Conservation (phyloP, 2,329 filamentous ascomycete species). For the Aureobasidium sp. region DNA sequence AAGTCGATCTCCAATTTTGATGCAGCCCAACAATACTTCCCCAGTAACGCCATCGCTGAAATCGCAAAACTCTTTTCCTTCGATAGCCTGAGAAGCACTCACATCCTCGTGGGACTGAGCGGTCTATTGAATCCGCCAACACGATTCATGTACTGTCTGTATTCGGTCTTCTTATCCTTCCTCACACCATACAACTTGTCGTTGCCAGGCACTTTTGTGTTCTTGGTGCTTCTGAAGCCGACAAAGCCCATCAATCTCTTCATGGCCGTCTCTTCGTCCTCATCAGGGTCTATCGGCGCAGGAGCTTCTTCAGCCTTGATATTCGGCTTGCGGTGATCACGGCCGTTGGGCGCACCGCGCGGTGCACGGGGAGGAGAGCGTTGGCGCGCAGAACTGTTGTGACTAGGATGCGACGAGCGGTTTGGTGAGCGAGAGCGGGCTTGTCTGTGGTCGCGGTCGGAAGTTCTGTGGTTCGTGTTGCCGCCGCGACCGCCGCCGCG, state of each 20-base stretch:
- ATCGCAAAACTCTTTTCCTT: neutral
- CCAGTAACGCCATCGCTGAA: slow-evolving; percentile 7
- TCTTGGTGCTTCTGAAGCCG: slow-evolving; percentile 78
- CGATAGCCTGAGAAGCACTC: slow-evolving; percentile 31
- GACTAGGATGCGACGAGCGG: neutral
- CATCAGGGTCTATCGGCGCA: slow-evolving; percentile 20
- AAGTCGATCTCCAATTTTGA: neutral
- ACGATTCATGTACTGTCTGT: slow-evolving; percentile 94
- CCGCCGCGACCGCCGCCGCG: neutral
- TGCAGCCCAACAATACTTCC: neutral
- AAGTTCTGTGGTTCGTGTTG: neutral
- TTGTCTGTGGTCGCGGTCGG: neutral
- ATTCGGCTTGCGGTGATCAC: slow-evolving; percentile 8
- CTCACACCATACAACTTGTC: slow-evolving; percentile 67
- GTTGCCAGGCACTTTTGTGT: slow-evolving; percentile 83
- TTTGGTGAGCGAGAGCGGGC: slow-evolving; percentile 3
- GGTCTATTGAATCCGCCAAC: slow-evolving; percentile 76
- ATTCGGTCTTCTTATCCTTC: slow-evolving; percentile 92
- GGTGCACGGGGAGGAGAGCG: neutral
- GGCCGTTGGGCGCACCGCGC: neutral
- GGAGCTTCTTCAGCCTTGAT: slow-evolving; percentile 21
- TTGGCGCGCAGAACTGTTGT: slow-evolving; percentile 1
- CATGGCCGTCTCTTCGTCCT: slow-evolving; percentile 68
- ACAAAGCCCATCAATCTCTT: slow-evolving; percentile 84
- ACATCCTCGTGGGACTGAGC: slow-evolving; percentile 42